Evolutionary conservation across 2,329 filamentous ascomycete genomes (phyloP), one percentile per base, ranked within the genome.

Genomic region (Botrytis byssoidea): DNA sequence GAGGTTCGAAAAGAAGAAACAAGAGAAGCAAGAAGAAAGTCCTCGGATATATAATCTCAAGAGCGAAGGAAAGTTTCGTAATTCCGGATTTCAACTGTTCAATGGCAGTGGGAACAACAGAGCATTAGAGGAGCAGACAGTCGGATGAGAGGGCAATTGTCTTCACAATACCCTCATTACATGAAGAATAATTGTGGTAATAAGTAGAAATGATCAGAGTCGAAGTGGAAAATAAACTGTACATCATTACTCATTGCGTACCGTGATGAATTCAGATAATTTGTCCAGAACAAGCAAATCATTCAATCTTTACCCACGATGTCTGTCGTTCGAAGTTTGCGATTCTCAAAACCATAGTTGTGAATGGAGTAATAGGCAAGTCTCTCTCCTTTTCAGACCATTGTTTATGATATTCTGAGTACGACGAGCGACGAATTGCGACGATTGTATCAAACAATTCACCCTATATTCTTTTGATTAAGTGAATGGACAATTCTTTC

Each of bases 1-100:
- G 35, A 72, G 61, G 25, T 72, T 72, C 44, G 70, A 63, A 32
- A 46, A 40, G 35, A 46, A 55, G 44, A 71, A 71, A 64, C 59
- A 71, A 46, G 32, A 71, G 20, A 64, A 67, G 32, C 20, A 37
- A 20, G 22, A n/a, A 51, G 44, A 37, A 51, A 40, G 4, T n/a
- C 14, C 32, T 67, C 12, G 44, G 14, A 51, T 37, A 65, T 71
- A 48, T 32, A 55, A 42, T 29, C 16, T 55, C 4, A 51, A 10
- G 42, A 51, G 46, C n/a, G 8, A 32, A 64, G 35, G 35, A 14
- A 12, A 14, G 4, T n/a, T 69, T 55, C 25, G 37, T 59, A 32
- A 16, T 12, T 59, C 35, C 20, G 25, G 29, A 20, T 22, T 37
- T 70, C 22, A 35, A n/a, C 18, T 67, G 10, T 51, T 51, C 3